phyloP scores from a whole-genome alignment of 306 rosid genomes.

The Sphenostylis stenocarpa region DNA sequence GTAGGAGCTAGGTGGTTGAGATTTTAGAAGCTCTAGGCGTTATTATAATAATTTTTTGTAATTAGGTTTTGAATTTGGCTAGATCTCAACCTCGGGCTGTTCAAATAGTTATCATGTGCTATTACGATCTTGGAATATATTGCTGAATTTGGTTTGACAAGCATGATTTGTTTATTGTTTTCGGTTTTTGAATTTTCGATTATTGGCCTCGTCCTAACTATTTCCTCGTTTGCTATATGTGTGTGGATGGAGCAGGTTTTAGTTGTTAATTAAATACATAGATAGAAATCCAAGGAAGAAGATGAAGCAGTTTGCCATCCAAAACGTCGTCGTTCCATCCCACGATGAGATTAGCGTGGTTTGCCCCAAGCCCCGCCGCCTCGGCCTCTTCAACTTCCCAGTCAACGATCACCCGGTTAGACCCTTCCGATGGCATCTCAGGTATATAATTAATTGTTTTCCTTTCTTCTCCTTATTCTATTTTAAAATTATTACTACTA shows the following conservation, averaged over 20 bases:
- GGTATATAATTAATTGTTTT: conserved; percentile 46
- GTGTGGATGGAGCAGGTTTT: conserved; percentile 31
- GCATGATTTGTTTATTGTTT: neutral
- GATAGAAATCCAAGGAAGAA: conserved; percentile 8
- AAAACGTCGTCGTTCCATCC: conserved; percentile 63
- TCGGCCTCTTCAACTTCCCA: conserved; percentile 50
- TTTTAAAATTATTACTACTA: neutral
- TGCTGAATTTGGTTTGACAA: conserved; percentile 1
- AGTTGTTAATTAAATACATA: conserved; percentile 10
- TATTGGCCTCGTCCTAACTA: neutral
- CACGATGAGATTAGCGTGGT: conserved; percentile 65
- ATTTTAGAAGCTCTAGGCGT: conserved; percentile 27
- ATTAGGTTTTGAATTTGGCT: conserved; percentile 38
- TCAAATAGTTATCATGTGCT: conserved; percentile 19
- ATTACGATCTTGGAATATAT: conserved; percentile 23
- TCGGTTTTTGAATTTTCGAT: neutral
- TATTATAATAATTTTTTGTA: conserved; percentile 7
- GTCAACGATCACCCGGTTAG: conserved; percentile 53
- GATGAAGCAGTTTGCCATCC: conserved; percentile 74
- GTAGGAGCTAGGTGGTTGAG: conserved; percentile 27
- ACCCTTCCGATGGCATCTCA: conserved; percentile 64
- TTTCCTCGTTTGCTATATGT: neutral
- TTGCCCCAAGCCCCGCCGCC: conserved; percentile 95
- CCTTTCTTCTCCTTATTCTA: neutral
- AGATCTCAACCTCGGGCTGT: conserved; percentile 44